Percentiles rank a stretch among this genome's conserved stretches.
Evolutionary conservation across 2,329 filamentous ascomycete genomes (phyloP).

Genomic region (Cytospora chrysosperma): DNA sequence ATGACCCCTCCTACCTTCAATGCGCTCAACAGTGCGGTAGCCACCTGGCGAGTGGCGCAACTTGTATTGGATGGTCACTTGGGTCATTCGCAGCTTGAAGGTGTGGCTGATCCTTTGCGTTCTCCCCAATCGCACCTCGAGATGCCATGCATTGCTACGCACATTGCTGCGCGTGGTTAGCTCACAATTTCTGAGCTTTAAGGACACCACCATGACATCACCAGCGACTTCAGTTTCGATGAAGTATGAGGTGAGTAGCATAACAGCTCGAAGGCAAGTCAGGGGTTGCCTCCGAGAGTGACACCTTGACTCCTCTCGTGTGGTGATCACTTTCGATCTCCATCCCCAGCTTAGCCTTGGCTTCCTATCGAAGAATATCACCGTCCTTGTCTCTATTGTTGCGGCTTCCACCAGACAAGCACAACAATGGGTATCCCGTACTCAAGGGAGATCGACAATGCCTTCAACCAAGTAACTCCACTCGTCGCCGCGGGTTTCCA

Average conservation of each 20-base stretch:
- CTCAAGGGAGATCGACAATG: constrained; percentile 19
- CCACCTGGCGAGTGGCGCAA: neutral
- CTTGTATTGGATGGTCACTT: constrained; percentile 7
- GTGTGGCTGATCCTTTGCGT: constrained; percentile 14
- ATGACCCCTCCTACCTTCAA: constrained; percentile 1
- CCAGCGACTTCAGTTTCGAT: neutral
- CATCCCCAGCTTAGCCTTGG: no score
- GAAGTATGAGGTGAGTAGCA: neutral
- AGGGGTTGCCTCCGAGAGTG: neutral
- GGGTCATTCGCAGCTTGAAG: constrained; percentile 2
- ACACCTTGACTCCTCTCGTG: no score
- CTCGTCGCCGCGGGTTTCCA: constrained; percentile 23
- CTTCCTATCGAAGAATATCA: no score
- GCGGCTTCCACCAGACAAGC: neutral
- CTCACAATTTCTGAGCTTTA: constrained; percentile 7
- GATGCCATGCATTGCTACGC: neutral
- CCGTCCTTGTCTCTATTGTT: neutral
- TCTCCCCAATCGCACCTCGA: constrained; percentile 12
- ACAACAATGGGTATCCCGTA: constrained; percentile 24
- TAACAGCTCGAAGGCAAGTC: neutral
- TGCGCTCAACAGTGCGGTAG: neutral
- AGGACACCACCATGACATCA: constrained; percentile 23
- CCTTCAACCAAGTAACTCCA: constrained; percentile 22
- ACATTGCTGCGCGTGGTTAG: constrained; percentile 2
- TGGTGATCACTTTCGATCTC: no score